phyloP scores from a whole-genome alignment of 495 filamentous ascomycete species.

The Aspergillus cristatus region DNA sequence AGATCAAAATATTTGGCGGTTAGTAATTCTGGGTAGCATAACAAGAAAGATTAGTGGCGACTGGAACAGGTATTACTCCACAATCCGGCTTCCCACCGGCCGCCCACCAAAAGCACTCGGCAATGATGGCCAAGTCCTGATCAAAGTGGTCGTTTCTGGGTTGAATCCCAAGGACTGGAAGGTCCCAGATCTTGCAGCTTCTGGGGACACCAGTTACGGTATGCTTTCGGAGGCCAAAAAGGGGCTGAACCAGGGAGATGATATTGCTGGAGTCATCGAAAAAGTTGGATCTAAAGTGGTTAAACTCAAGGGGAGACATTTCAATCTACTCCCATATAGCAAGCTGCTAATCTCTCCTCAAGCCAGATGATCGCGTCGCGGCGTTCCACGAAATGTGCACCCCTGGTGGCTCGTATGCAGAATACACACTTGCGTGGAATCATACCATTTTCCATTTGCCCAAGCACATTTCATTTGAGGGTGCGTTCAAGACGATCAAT shows the following conservation, averaged over 20 bases:
- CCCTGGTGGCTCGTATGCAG: slow-evolving; percentile 53
- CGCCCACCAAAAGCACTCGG: too few relatives aligned
- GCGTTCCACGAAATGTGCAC: slow-evolving; percentile 54
- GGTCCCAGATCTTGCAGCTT: slow-evolving; percentile 16
- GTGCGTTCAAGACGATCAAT: too few relatives aligned
- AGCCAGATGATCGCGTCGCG: slow-evolving; percentile 55
- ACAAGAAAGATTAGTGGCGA: too few relatives aligned
- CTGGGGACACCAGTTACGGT: not conserved
- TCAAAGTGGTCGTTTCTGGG: slow-evolving; percentile 53
- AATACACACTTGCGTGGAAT: slow-evolving; percentile 56
- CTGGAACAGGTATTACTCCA: too few relatives aligned
- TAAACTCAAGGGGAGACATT: slow-evolving; percentile 40
- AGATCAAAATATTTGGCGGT: too few relatives aligned
- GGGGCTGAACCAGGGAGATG: slow-evolving; percentile 50
- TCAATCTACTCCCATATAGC: not conserved
- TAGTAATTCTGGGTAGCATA: too few relatives aligned
- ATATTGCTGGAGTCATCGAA: slow-evolving; percentile 57
- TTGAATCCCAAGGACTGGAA: slow-evolving; percentile 75
- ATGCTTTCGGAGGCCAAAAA: not conserved
- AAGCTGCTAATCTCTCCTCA: not conserved
- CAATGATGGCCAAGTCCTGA: slow-evolving; percentile 45
- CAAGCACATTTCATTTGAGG: slow-evolving; percentile 49
- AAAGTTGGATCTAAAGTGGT: slow-evolving; percentile 46
- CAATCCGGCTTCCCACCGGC: too few relatives aligned
- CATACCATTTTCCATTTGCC: slow-evolving; percentile 64